Conservation (phyloP, 2,329 filamentous ascomycete genomes). For the Seiridium unicorne region DNA sequence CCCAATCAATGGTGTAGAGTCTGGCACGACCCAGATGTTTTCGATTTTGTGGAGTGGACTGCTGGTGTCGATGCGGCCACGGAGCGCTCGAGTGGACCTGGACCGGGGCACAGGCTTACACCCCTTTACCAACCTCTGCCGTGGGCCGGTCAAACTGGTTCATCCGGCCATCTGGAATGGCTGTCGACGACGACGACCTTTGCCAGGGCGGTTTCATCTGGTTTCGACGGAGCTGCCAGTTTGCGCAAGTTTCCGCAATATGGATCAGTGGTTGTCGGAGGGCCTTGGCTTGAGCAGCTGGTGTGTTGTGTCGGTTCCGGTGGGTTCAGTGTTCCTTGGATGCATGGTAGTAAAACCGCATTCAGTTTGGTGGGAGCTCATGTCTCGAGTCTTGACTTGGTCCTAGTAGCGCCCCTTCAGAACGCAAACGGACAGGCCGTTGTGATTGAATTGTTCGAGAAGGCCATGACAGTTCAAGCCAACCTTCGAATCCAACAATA, state of each 20-base stretch:
- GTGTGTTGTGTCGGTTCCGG: too few species aligned
- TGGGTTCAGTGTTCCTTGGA: too few species aligned
- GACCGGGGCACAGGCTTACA: background rate
- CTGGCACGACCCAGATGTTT: background rate
- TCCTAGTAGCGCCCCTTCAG: background rate
- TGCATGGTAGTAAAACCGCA: background rate
- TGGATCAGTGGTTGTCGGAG: background rate
- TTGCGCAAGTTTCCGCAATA: background rate
- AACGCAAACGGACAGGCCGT: background rate
- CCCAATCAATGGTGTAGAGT: slow-evolving; percentile 4
- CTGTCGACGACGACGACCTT: too few species aligned
- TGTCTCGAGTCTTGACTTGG: background rate
- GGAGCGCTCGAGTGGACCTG: background rate
- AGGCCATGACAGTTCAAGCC: background rate
- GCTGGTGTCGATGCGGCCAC: background rate
- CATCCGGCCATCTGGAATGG: background rate
- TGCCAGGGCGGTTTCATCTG: background rate
- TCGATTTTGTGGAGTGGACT: slow-evolving; percentile 3
- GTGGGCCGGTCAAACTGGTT: background rate
- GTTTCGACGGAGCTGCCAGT: slow-evolving; percentile 1
- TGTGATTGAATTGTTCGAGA: slow-evolving; percentile 1
- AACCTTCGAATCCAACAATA: too few species aligned
- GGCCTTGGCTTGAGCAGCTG: background rate
- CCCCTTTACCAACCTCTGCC: background rate
- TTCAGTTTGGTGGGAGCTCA: background rate